These are phyloP conservation scores for Comarum palustre DNA, from an alignment of 306 rosid species.

Conservation along the genomic window DNA sequence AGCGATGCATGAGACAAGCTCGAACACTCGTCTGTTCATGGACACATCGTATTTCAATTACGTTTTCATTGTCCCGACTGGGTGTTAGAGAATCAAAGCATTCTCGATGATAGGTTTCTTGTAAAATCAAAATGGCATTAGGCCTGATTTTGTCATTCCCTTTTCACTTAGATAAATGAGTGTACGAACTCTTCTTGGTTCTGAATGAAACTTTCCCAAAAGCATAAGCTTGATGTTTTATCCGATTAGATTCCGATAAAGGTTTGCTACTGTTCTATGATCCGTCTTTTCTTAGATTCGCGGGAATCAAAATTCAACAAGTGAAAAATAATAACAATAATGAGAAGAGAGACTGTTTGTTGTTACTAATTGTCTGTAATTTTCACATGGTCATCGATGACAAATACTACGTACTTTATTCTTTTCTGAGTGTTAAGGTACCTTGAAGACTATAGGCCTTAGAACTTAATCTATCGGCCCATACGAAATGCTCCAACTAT, in stretches of 20 bases:
- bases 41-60: background rate
- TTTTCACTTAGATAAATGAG: background rate
- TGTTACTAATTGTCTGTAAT: too few relatives aligned
- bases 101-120: background rate
- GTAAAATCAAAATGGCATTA: background rate
- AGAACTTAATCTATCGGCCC: too few relatives aligned
- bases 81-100: background rate
- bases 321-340: background rate
- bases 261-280: background rate
- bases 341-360: too few relatives aligned
- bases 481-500: too few relatives aligned
- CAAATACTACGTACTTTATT: too few relatives aligned
- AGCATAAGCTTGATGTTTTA: background rate
- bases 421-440: too few relatives aligned
- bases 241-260: background rate
- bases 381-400: too few relatives aligned
- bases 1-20: constrained; percentile 18
- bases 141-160: constrained; percentile 4
- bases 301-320: background rate
- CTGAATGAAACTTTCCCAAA: background rate
- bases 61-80: background rate
- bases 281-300: background rate
- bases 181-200: constrained; percentile 6
- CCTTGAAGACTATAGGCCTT: too few relatives aligned
- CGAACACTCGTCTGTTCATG: background rate